These are phyloP conservation scores for Podaxis mareebaensis DNA, from an alignment of 768 basidiomycete genomes.

Conservation along the genomic window DNA sequence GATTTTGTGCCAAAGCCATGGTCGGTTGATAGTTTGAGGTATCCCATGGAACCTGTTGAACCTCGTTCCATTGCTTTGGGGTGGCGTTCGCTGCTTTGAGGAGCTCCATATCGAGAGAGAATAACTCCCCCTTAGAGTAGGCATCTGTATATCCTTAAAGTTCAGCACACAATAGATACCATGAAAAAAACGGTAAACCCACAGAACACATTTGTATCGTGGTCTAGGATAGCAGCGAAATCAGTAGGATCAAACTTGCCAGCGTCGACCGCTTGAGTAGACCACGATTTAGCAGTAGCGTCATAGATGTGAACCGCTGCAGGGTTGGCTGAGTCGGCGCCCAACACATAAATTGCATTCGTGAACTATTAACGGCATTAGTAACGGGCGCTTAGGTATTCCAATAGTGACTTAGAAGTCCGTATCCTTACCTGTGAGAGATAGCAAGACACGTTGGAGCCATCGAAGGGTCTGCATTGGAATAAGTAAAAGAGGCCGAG, in stretches of 20 bases:
- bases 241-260: conserved; percentile 62
- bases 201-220: conserved; percentile 94
- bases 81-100: conserved; percentile 61
- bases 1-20: conserved; percentile 74
- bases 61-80: conserved; percentile 64
- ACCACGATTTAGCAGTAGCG: conserved; percentile 72
- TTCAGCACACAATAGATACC: conserved; percentile 1
- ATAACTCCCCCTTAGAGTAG: conserved; percentile 64
- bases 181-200: conserved; percentile 23
- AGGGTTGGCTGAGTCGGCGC: conserved; percentile 71
- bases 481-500: conserved; percentile 6
- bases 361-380: conserved; percentile 51
- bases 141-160: conserved; percentile 49
- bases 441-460: conserved; percentile 65
- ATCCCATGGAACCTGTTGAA: conserved; percentile 43
- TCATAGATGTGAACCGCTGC: conserved; percentile 81
- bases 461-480: conserved; percentile 60
- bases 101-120: conserved; percentile 66
- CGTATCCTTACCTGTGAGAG: conserved; percentile 55
- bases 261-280: conserved; percentile 61
- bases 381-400: not conserved
- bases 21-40: conserved; percentile 53
- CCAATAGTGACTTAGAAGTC: not conserved
- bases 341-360: conserved; percentile 85
- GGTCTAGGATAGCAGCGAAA: conserved; percentile 80